These are phyloP conservation scores for Candida freyschussii DNA, from an alignment of 1,139 yeast genomes.

Conservation along the genomic window DNA sequence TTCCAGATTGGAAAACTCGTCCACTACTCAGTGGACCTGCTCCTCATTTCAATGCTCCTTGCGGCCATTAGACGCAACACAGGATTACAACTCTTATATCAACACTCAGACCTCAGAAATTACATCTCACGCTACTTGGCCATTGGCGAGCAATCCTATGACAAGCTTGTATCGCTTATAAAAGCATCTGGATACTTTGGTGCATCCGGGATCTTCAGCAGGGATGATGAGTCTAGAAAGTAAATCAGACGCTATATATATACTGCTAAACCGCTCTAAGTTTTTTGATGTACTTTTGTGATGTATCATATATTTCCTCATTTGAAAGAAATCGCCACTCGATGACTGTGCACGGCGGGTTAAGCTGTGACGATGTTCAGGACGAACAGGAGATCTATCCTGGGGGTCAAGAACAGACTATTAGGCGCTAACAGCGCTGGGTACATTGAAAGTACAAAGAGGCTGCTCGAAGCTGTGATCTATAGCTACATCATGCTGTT, in stretches of 20 bases:
- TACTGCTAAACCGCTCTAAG: too few relatives aligned
- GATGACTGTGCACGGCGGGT: too few relatives aligned
- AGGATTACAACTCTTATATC: conserved; percentile 35
- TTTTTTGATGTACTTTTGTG: too few relatives aligned
- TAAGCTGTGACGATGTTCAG: too few relatives aligned
- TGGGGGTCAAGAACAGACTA: conserved; percentile 7
- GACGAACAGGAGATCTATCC: conserved; percentile 6
- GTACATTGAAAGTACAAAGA: conserved; percentile 2
- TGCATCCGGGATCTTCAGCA: conserved; percentile 10
- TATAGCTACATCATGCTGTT: conserved; percentile 8
- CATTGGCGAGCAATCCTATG: conserved; percentile 52
- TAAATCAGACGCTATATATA: too few relatives aligned
- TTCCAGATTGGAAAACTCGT: conserved; percentile 38
- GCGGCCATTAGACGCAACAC: conserved; percentile 66
- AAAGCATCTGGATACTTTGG: conserved; percentile 14
- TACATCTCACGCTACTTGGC: conserved; percentile 50
- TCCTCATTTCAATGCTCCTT: conserved; percentile 54
- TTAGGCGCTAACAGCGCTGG: conserved; percentile 4
- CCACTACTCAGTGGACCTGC: conserved; percentile 55
- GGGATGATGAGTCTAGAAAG: too few relatives aligned
- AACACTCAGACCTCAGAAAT: conserved; percentile 43
- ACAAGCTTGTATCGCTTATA: conserved; percentile 19
- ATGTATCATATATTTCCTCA: too few relatives aligned
- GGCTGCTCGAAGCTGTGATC: conserved; percentile 8
- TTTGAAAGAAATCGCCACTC: not conserved